These are phyloP conservation scores for Vanderwaltozyma tropicalis DNA, from an alignment of 805 yeast genomes.

Conservation along the genomic window DNA sequence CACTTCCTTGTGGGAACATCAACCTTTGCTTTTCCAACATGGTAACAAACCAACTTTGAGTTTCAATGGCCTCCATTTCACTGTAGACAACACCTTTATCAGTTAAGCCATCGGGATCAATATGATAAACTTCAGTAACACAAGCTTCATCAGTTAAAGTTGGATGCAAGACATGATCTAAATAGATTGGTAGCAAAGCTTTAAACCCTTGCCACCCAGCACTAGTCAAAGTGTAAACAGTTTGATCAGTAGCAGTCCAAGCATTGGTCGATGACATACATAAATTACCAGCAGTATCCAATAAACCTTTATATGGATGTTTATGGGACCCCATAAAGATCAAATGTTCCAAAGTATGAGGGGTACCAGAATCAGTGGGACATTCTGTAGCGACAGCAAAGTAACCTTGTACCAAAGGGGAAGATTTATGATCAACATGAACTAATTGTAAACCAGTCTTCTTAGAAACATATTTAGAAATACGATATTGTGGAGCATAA, in stretches of 20 bases:
- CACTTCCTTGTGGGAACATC: slow-evolving; percentile 49
- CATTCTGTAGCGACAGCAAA: slow-evolving; percentile 95
- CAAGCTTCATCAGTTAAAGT: slow-evolving; percentile 85
- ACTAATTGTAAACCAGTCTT: slow-evolving; percentile 79
- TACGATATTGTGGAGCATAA: slow-evolving; percentile 55
- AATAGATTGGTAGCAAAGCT: slow-evolving; percentile 71
- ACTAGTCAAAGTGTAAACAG: slow-evolving; percentile 80
- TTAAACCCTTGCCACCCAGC: slow-evolving; percentile 97
- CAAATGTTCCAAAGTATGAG: slow-evolving; percentile 91
- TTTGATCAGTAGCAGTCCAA: slow-evolving; percentile 93
- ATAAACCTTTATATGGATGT: slow-evolving; percentile 82
- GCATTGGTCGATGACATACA: slow-evolving; percentile 87
- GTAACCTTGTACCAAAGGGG: slow-evolving; percentile 87
- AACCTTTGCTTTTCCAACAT: slow-evolving; percentile 50
- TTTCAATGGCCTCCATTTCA: slow-evolving; percentile 92
- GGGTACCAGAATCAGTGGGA: slow-evolving; percentile 77
- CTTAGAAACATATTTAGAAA: slow-evolving; percentile 67
- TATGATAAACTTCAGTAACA: slow-evolving; percentile 86
- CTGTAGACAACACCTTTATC: slow-evolving; percentile 96
- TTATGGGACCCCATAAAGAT: slow-evolving; percentile 87
- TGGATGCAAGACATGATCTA: slow-evolving; percentile 80
- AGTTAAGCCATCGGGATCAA: slow-evolving; percentile 70
- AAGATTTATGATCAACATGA: slow-evolving; percentile 56
- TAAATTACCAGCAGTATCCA: slow-evolving; percentile 77
- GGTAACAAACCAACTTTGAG: slow-evolving; percentile 59